phyloP scores from a whole-genome alignment of 257 asterid species.

The Mentha longifolia region DNA sequence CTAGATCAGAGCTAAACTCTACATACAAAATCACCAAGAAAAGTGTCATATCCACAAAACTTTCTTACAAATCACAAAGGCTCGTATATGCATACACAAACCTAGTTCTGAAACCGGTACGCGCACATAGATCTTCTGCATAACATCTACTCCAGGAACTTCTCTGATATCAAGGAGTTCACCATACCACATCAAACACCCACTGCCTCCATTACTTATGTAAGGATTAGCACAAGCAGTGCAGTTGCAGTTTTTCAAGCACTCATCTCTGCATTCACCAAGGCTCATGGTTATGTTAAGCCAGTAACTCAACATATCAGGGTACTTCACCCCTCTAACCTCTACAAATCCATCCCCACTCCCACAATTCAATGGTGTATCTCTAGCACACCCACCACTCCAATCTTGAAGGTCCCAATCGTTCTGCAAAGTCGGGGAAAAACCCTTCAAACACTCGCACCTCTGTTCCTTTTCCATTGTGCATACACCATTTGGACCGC shows the following conservation, averaged over 20 bases:
- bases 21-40: not conserved
- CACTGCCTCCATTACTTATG: too few species aligned
- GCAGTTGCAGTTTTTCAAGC: too few species aligned
- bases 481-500: conserved; percentile 38
- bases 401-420: conserved; percentile 37
- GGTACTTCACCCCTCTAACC: too few species aligned
- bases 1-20: conserved; percentile 8
- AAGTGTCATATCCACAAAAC: not conserved
- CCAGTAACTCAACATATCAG: too few species aligned
- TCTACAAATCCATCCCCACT: conserved; percentile 27
- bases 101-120: conserved; percentile 9
- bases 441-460: conserved; percentile 39
- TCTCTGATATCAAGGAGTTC: too few species aligned
- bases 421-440: conserved; percentile 15
- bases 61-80: too few species aligned
- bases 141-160: not conserved
- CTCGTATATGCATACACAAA: not conserved
- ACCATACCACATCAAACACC: too few species aligned
- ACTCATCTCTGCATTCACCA: too few species aligned
- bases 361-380: conserved; percentile 9
- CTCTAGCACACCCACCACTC: conserved; percentile 35
- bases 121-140: conserved; percentile 18
- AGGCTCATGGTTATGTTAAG: too few species aligned
- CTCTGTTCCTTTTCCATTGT: not conserved
- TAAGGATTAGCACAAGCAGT: too few species aligned